Base-by-base conservation (phyloP, 768 basidiomycete species). In the Coprinopsis cinerea region DNA sequence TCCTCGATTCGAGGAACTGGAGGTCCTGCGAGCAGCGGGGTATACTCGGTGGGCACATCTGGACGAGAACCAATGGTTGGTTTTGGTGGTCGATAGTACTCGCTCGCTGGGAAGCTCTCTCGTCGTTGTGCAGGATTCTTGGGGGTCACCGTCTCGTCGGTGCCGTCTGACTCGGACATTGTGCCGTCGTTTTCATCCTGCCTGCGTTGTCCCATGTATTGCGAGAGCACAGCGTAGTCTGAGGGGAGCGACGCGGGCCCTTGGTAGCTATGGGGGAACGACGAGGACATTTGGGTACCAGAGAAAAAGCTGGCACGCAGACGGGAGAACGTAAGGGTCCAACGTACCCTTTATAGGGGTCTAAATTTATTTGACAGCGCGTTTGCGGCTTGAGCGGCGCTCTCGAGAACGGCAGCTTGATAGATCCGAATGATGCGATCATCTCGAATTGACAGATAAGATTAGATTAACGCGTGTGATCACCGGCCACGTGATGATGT, bases 141-240 rank as follows among this genome's bases (percentile, higher is more conserved):
- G 47, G 35, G 51, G 11, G 51, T 52, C 20, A 47, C 34, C 39
- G 34, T 48, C 30, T 27, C 44, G 44, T 37, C 36, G 40, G 39
- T 53, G 46, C 51, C 44, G n/a, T 64, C 61, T 46, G 56, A 53
- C 48, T 57, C 58, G 23, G 48, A 36, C 61, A 20, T 51, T 18
- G 9, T 55, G n/a, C n/a, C 56, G 20, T 53, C 44, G 15, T 57
- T 53, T 36, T 52, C 47, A 23, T 30, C 43, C 18, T 47, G 26
- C 22, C 51, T 40, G 26, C 63, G 60, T 37, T 63, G 52, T 17
- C 67, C 67, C 4, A 72, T 71, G 57, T 72, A 78, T 7, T 73
- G 73, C 24, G 81, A 78, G 9, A 86, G 65, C 28, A 83, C 68
- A 5, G 80, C 82, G 54, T 83, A 82, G 66, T 85, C 83, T 1